These are phyloP conservation scores for Leptographium lundbergii DNA, from an alignment of 2,329 filamentous ascomycete species.

Conservation along the genomic window DNA sequence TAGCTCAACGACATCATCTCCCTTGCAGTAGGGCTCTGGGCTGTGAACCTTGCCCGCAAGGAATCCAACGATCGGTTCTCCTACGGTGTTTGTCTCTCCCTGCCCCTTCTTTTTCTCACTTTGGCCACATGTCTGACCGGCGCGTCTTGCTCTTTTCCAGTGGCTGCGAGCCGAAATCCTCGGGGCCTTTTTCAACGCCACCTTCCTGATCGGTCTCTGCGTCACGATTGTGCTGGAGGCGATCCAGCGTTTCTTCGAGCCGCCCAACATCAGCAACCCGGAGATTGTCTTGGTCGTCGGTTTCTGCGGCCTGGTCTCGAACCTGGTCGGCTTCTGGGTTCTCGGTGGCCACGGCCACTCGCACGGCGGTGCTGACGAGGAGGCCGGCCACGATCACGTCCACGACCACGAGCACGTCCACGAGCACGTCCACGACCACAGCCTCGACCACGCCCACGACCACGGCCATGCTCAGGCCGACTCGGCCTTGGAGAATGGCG, in stretches of 20 bases:
- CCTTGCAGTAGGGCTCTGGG: constrained; percentile 84
- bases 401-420: constrained; percentile 25
- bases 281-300: constrained; percentile 83
- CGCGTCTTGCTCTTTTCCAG: constrained; percentile 25
- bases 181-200: constrained; percentile 91
- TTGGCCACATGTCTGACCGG: not conserved
- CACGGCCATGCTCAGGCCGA: constrained; percentile 18
- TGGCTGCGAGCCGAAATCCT: constrained; percentile 97
- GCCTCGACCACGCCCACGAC: constrained; percentile 13
- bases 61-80: constrained; percentile 85
- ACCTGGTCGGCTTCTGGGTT: constrained; percentile 76
- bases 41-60: constrained; percentile 76
- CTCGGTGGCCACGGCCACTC: constrained; percentile 89
- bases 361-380: constrained; percentile 45
- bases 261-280: constrained; percentile 75
- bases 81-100: constrained; percentile 58
- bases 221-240: constrained; percentile 95
- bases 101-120: not conserved
- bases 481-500: constrained; percentile 36
- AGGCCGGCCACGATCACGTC: constrained; percentile 33
- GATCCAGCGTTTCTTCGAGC: constrained; percentile 81
- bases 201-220: constrained; percentile 93
- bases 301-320: constrained; percentile 72
- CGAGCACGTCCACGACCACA: constrained; percentile 17
- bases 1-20: constrained; percentile 96